phyloP scores from a whole-genome alignment of 148 eudicot genomes.

The Rhododendron henanense region DNA sequence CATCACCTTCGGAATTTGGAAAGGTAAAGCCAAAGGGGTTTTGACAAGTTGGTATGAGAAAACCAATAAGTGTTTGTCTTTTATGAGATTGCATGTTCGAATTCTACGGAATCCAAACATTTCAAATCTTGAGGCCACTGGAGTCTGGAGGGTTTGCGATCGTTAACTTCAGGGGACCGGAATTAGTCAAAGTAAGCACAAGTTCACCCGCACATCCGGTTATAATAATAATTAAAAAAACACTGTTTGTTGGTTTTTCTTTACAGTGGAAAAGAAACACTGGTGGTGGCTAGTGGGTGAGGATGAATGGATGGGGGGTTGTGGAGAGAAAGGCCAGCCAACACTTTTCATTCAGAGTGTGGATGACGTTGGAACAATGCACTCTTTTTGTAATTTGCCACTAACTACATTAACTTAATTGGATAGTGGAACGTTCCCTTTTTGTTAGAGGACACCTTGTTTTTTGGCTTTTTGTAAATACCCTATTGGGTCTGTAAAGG shows the following conservation, averaged over 20 bases:
- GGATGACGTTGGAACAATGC: constrained; percentile 8
- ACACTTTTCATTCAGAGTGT: neutral
- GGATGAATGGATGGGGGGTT: neutral
- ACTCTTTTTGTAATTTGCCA: neutral
- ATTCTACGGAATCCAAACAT: no score
- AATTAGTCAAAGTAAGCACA: no score
- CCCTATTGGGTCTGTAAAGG: neutral
- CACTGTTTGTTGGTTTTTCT: neutral
- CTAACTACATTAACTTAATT: neutral
- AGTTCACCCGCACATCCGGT: no score
- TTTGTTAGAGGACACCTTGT: neutral
- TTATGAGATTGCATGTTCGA: no score
- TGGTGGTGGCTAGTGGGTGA: neutral
- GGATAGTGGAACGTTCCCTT: constrained; percentile 1
- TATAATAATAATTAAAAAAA: no score
- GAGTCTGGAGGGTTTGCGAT: no score
- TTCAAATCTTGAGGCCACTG: no score
- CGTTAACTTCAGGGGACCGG: no score
- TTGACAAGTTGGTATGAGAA: no score
- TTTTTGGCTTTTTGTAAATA: neutral
- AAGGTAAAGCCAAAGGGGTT: no score
- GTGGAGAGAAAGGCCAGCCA: neutral
- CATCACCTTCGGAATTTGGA: no score
- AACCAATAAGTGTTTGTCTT: no score
- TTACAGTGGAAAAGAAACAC: neutral